phyloP scores from a whole-genome alignment of 2,329 filamentous ascomycete genomes.

The Fonsecaea nubica region DNA sequence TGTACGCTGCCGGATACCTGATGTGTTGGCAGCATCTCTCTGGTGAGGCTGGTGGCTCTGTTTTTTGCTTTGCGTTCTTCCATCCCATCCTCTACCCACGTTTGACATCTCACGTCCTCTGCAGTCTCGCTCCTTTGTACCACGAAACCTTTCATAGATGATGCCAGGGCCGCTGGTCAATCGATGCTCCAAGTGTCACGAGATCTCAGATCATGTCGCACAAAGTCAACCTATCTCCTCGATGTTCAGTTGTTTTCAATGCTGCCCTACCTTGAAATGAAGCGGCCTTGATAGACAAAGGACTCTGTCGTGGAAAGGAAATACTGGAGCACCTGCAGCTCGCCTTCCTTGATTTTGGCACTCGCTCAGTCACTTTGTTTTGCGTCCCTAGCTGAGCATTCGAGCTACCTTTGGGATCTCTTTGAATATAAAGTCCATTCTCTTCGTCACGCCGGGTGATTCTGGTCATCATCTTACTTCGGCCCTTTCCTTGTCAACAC shows the following conservation, averaged over 20 bases:
- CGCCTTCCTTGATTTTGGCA: constrained; percentile 27
- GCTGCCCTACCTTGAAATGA: constrained; percentile 35
- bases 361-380: constrained; percentile 25
- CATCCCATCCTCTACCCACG: constrained; percentile 35
- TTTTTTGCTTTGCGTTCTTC: constrained; percentile 32
- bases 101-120: constrained; percentile 28
- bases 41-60: constrained; percentile 31
- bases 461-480: constrained; percentile 16
- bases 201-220: constrained; percentile 39
- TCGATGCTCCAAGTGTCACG: constrained; percentile 35
- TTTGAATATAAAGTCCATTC: constrained; percentile 29
- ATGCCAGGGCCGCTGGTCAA: constrained; percentile 32
- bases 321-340: constrained; percentile 34
- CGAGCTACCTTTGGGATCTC: constrained; percentile 17
- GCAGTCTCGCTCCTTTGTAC: constrained; percentile 29
- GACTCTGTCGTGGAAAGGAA: constrained; percentile 27
- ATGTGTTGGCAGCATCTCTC: constrained; percentile 34
- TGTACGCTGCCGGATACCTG: constrained; percentile 29
- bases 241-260: constrained; percentile 24
- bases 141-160: constrained; percentile 33
- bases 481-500: constrained; percentile 1
- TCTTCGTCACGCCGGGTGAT: constrained; percentile 14
- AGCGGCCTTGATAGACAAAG: constrained; percentile 29
- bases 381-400: constrained; percentile 16
- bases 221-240: constrained; percentile 25